These are phyloP conservation scores for Dactylellina cionopaga DNA, from an alignment of 2,329 filamentous ascomycete species.

Conservation along the genomic window DNA sequence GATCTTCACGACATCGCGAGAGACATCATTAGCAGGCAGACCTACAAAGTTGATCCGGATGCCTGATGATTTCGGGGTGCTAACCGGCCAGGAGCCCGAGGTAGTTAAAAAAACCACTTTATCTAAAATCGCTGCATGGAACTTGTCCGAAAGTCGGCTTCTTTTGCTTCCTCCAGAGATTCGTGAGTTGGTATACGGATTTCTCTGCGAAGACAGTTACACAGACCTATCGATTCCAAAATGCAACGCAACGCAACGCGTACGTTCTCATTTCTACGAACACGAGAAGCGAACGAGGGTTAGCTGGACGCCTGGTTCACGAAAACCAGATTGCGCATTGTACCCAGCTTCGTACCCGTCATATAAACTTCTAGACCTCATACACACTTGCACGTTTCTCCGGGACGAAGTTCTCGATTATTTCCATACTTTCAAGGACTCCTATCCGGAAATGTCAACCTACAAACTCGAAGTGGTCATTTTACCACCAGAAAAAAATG, in stretches of 20 bases:
- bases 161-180: conserved; percentile 4
- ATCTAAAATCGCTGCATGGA: background rate
- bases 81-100: background rate
- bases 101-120: background rate
- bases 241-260: conserved; percentile 19
- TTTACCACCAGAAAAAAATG: background rate
- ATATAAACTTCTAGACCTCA: background rate
- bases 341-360: background rate
- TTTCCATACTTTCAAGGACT: background rate
- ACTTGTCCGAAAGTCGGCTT: conserved; percentile 3
- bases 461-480: background rate
- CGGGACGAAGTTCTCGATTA: conserved; percentile 4
- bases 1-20: too few relatives aligned
- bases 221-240: background rate
- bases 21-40: too few relatives aligned
- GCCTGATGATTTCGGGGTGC: background rate
- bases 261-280: background rate
- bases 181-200: conserved; percentile 7
- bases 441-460: background rate
- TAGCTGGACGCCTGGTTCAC: background rate
- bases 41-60: background rate
- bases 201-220: background rate
- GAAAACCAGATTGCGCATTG: background rate
- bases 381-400: conserved; percentile 7
- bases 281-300: background rate